Evolutionary conservation across 176 grass and related monocot genomes (phyloP).

Genomic region (Paspalum notatum): DNA sequence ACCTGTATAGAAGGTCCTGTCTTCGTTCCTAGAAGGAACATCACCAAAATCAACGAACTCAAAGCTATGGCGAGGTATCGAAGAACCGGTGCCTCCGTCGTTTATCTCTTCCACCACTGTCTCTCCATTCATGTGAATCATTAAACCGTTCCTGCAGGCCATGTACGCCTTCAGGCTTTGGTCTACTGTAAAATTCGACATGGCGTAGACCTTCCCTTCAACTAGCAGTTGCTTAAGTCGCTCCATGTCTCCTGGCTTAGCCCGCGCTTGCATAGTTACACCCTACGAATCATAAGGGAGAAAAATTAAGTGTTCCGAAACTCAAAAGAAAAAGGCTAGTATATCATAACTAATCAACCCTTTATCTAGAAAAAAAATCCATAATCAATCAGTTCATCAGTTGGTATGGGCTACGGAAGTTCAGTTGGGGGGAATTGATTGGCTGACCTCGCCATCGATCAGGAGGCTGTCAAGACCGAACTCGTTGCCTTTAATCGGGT

Average conservation of each 20-base stretch:
- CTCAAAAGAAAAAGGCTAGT: background rate
- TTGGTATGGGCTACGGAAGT: background rate
- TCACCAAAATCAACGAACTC: slow-evolving; percentile 27
- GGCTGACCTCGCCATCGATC: slow-evolving; percentile 11
- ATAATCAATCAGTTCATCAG: background rate
- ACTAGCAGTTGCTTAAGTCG: background rate
- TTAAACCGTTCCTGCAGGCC: slow-evolving; percentile 18
- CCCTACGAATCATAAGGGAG: background rate
- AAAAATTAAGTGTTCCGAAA: background rate
- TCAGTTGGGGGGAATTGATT: background rate
- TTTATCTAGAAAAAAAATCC: too few species aligned
- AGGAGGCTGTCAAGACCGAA: background rate
- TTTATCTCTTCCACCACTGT: slow-evolving; percentile 16
- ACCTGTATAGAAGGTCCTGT: slow-evolving; percentile 7
- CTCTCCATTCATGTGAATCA: background rate
- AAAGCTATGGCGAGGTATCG: slow-evolving; percentile 22
- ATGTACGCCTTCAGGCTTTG: background rate
- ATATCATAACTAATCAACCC: background rate
- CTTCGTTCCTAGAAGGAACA: background rate
- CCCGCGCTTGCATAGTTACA: slow-evolving; percentile 2
- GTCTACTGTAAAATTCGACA: background rate
- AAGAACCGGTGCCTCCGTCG: background rate
- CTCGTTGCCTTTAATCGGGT: background rate
- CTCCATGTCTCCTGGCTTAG: fast-evolving
- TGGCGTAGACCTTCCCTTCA: slow-evolving; percentile 31